Conservation (phyloP, 2,329 filamentous ascomycete genomes). For the Aspergillus sp. region DNA sequence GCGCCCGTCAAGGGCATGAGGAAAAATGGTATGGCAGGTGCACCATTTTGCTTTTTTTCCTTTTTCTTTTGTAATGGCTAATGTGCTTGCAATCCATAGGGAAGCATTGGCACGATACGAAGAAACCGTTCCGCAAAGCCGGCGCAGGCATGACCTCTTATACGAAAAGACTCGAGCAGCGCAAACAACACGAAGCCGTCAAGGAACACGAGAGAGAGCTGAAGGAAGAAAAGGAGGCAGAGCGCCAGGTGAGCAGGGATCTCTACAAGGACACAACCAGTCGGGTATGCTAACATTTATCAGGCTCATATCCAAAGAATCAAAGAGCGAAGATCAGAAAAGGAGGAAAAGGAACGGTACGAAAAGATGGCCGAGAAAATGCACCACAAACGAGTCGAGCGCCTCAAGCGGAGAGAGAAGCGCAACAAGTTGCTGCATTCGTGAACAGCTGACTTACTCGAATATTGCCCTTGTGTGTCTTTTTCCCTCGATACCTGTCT, state of each 20-base stretch:
- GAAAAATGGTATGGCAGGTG: conserved; percentile 60
- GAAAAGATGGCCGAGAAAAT: conserved; percentile 95
- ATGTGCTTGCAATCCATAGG: conserved; percentile 46
- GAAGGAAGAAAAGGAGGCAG: conserved; percentile 91
- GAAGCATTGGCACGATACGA: conserved; percentile 85
- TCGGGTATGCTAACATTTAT: conserved; percentile 3
- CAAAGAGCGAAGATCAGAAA: conserved; percentile 75
- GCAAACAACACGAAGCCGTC: conserved; percentile 62
- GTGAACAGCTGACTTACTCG: conserved; percentile 17
- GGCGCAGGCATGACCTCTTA: conserved; percentile 69
- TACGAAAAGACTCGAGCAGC: conserved; percentile 63
- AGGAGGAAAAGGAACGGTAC: conserved; percentile 88
- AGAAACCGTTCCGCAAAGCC: conserved; percentile 72
- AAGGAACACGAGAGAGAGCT: conserved; percentile 94
- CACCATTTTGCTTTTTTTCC: conserved; percentile 7
- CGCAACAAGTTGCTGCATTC: conserved; percentile 53
- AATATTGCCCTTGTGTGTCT: conserved; percentile 1
- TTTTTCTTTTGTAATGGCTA: conserved; percentile 7
- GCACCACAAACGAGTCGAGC: conserved; percentile 90
- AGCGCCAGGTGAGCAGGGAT: conserved; percentile 59
- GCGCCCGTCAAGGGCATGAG: conserved; percentile 56
- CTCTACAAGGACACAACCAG: background rate
- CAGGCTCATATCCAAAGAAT: conserved; percentile 70
- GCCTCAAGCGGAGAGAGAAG: conserved; percentile 92
- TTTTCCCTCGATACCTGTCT: background rate